phyloP scores from a whole-genome alignment of 148 eudicot genomes.

The Cornus florida region DNA sequence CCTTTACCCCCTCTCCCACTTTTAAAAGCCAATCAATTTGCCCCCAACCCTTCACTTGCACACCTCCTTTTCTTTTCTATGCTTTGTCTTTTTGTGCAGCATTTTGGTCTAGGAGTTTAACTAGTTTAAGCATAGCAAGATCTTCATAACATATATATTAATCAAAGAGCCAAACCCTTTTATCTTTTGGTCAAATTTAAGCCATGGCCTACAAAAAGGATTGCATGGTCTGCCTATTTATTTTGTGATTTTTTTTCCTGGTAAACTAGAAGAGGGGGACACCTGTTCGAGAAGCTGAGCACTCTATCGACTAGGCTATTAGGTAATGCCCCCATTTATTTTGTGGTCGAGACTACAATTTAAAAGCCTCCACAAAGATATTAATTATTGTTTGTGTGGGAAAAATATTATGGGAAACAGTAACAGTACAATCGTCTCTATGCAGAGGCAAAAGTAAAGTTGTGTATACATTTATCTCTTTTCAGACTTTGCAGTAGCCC shows the following conservation, averaged over 20 bases:
- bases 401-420: background rate
- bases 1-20: background rate
- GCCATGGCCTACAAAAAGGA: background rate
- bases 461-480: too few species aligned
- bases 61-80: background rate
- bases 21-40: constrained; percentile 10
- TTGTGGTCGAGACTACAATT: background rate
- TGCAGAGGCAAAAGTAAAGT: too few species aligned
- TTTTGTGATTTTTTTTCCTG: too few species aligned
- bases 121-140: too few species aligned
- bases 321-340: too few species aligned
- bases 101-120: background rate
- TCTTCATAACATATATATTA: background rate
- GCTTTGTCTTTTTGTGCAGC: background rate
- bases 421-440: too few species aligned
- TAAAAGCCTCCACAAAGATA: background rate
- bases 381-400: background rate
- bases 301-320: too few species aligned
- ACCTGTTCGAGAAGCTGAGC: too few species aligned
- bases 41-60: constrained; percentile 13
- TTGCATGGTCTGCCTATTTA: background rate
- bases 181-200: background rate
- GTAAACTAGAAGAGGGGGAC: too few species aligned
- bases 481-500: too few species aligned
- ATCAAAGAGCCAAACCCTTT: background rate